These are phyloP conservation scores for Teunomyces cretensis DNA, from an alignment of 805 yeast genomes.

Conservation along the genomic window DNA sequence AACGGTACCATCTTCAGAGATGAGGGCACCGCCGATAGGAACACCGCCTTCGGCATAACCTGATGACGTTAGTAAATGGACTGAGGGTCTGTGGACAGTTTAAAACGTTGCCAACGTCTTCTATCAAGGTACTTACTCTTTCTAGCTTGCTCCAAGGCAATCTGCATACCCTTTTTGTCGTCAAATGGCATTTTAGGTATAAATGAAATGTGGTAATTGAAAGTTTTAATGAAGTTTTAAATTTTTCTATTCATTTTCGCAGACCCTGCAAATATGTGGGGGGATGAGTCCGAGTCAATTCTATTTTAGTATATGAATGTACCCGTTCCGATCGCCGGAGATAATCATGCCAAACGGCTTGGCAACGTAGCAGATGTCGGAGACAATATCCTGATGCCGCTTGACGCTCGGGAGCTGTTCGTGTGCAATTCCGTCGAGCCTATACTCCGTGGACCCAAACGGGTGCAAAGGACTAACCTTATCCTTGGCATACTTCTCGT, in stretches of 20 bases:
- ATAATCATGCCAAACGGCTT: conserved; percentile 61
- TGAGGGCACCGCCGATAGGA: conserved; percentile 80
- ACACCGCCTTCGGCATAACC: conserved; percentile 85
- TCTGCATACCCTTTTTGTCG: conserved; percentile 63
- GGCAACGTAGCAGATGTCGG: conserved; percentile 45
- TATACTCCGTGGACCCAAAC: conserved; percentile 3
- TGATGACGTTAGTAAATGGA: conserved; percentile 17
- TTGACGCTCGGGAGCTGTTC: conserved; percentile 44
- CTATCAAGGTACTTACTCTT: conserved; percentile 40
- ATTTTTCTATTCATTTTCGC: not conserved
- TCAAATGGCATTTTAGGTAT: conserved; percentile 47
- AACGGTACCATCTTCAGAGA: conserved; percentile 73
- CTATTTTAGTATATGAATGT: conserved; percentile 45
- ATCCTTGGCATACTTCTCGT: conserved; percentile 30
- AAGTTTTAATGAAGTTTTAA: not conserved
- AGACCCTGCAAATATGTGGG: not conserved
- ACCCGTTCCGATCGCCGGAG: conserved; percentile 68
- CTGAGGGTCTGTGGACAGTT: no score
- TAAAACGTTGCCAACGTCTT: no score
- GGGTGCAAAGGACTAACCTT: not conserved
- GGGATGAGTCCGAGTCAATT: not conserved
- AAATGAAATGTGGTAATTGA: not conserved
- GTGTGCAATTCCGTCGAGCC: conserved; percentile 17
- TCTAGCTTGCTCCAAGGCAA: conserved; percentile 72
- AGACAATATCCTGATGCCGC: conserved; percentile 52